These are phyloP conservation scores for Clavariopsis aquatica DNA, from an alignment of 495 filamentous ascomycete species.

Conservation along the genomic window DNA sequence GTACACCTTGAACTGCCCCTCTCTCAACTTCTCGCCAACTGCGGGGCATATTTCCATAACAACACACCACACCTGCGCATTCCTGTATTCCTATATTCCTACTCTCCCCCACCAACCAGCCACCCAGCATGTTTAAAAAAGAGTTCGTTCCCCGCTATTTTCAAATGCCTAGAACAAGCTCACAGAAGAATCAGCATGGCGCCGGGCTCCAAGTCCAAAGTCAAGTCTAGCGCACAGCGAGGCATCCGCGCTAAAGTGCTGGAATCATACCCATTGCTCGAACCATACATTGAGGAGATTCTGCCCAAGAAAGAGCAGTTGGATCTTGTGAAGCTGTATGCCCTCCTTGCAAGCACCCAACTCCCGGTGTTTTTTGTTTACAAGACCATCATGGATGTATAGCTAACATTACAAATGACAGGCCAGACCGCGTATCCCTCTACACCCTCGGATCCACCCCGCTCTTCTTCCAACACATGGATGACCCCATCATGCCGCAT, in stretches of 20 bases:
- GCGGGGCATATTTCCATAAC: background rate
- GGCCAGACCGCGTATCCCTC: constrained; percentile 80
- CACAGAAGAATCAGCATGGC: constrained; percentile 59
- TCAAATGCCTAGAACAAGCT: background rate
- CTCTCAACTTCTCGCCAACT: background rate
- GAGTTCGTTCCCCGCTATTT: constrained; percentile 57
- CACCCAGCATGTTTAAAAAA: constrained; percentile 81
- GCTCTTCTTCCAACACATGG: constrained; percentile 90
- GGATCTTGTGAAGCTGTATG: constrained; percentile 80
- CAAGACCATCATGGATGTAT: too few species aligned
- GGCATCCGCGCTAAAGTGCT: constrained; percentile 76
- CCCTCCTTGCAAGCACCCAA: background rate
- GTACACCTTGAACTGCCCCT: background rate
- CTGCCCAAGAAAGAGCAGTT: constrained; percentile 94
- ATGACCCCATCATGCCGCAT: constrained; percentile 76
- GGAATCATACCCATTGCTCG: constrained; percentile 81
- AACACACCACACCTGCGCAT: background rate
- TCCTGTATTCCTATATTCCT: background rate
- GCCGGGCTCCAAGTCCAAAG: constrained; percentile 82
- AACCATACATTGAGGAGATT: constrained; percentile 88
- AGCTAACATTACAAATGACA: too few species aligned
- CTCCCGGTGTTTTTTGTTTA: too few species aligned
- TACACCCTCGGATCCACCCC: constrained; percentile 76
- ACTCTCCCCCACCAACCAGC: background rate
- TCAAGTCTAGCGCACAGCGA: constrained; percentile 94